Conservation (phyloP, 257 asterid genomes). For the Perilla frutescens region DNA sequence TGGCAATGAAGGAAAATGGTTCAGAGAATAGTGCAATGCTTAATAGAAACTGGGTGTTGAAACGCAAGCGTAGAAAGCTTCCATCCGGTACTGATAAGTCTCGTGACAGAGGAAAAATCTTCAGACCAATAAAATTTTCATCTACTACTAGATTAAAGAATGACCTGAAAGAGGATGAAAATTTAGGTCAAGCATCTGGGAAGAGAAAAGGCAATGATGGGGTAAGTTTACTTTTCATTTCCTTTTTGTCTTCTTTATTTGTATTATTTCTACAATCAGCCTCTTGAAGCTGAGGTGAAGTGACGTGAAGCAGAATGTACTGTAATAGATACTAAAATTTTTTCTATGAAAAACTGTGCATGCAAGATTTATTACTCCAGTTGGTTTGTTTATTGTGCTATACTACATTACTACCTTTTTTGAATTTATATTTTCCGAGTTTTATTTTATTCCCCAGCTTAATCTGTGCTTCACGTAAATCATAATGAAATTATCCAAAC, state of each 20-base stretch:
- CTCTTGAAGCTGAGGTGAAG: conserved; percentile 12
- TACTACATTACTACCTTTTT: conserved; percentile 1
- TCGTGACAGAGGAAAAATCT: conserved; percentile 44
- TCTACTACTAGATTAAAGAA: conserved; percentile 44
- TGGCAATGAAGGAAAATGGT: conserved; percentile 59
- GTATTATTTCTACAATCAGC: conserved; percentile 4
- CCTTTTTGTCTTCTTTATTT: conserved; percentile 3
- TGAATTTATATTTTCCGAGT: background rate
- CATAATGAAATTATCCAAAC: conserved; percentile 20
- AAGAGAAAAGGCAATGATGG: conserved; percentile 89
- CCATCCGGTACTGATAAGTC: conserved; percentile 55
- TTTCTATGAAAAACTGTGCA: conserved; percentile 13
- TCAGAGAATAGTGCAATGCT: conserved; percentile 55
- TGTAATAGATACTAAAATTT: background rate
- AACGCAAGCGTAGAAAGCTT: conserved; percentile 72
- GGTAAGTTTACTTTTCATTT: conserved; percentile 50
- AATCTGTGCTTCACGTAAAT: background rate
- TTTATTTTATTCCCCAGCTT: conserved; percentile 5
- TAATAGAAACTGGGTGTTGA: conserved; percentile 71
- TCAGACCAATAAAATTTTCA: conserved; percentile 50
- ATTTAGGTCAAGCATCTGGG: conserved; percentile 47
- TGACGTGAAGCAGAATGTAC: background rate
- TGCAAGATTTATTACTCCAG: conserved; percentile 11
- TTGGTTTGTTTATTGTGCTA: conserved; percentile 20
- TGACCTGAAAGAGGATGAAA: conserved; percentile 46